phyloP scores from a whole-genome alignment of 805 yeast genomes.

The Candida manassasensis region DNA sequence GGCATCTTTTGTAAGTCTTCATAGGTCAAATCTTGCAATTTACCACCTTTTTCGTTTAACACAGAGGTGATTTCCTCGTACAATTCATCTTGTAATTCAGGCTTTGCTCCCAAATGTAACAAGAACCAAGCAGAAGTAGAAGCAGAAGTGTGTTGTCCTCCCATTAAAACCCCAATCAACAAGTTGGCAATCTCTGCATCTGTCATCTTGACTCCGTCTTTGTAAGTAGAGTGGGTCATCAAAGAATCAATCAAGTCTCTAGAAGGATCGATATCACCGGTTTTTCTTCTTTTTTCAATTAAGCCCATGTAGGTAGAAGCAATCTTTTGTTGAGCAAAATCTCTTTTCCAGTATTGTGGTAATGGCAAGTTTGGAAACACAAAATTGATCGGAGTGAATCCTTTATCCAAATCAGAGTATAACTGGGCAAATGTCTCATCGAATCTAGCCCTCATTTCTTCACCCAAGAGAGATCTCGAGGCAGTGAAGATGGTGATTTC shows the following conservation, averaged over 20 bases:
- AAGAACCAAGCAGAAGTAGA: slow-evolving; percentile 94
- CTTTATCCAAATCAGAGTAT: slow-evolving; percentile 90
- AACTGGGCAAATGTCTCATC: slow-evolving; percentile 79
- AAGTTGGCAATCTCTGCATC: slow-evolving; percentile 93
- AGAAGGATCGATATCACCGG: slow-evolving; percentile 68
- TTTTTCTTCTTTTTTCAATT: slow-evolving; percentile 66
- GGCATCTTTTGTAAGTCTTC: slow-evolving; percentile 83
- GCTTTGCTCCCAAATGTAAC: slow-evolving; percentile 83
- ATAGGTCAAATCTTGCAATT: slow-evolving; percentile 58
- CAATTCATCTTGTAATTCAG: slow-evolving; percentile 78
- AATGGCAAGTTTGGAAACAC: slow-evolving; percentile 93
- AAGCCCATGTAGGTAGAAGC: slow-evolving; percentile 76
- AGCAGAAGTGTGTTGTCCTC: slow-evolving; percentile 98
- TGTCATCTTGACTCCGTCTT: slow-evolving; percentile 91
- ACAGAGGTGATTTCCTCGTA: slow-evolving; percentile 69
- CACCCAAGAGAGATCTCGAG: slow-evolving; percentile 84
- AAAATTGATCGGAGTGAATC: slow-evolving; percentile 93
- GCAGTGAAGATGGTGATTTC: slow-evolving; percentile 97
- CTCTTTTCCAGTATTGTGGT: slow-evolving; percentile 80
- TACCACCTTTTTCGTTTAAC: slow-evolving; percentile 47
- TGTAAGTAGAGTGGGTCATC: slow-evolving; percentile 78
- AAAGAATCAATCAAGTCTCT: slow-evolving; percentile 88
- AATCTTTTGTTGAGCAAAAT: slow-evolving; percentile 79
- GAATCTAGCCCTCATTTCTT: slow-evolving; percentile 81
- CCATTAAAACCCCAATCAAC: slow-evolving; percentile 94